Evolutionary conservation across 2,329 filamentous ascomycete species (phyloP).

Genomic region (Sarocladium kiliense): DNA sequence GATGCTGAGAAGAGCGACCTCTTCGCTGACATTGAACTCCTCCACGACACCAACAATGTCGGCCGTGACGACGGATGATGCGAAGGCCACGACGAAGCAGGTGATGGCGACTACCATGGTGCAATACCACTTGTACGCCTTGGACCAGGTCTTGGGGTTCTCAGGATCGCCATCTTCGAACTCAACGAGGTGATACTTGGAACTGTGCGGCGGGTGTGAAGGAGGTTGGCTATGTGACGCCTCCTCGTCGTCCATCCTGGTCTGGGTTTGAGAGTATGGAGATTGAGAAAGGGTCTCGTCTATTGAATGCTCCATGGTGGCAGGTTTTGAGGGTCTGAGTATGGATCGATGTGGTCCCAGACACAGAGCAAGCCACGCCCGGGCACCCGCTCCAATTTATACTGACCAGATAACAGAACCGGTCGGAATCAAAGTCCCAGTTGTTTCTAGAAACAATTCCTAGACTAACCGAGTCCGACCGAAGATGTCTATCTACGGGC

Average conservation of each 20-base stretch:
- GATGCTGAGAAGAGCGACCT: conserved; percentile 68
- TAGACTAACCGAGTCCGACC: too few relatives aligned
- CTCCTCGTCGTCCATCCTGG: neutral
- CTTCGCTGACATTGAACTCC: conserved; percentile 63
- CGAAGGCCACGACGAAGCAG: conserved; percentile 69
- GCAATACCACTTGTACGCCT: conserved; percentile 72
- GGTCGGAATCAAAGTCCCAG: too few relatives aligned
- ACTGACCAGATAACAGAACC: too few relatives aligned
- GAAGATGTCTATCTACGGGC: neutral
- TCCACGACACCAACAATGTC: conserved; percentile 60
- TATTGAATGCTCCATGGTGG: neutral
- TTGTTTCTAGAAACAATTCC: too few relatives aligned
- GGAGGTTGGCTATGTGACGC: neutral
- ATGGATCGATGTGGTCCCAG: too few relatives aligned
- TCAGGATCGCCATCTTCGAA: conserved; percentile 68
- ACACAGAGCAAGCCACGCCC: too few relatives aligned
- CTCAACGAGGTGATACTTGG: conserved; percentile 47
- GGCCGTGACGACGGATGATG: conserved; percentile 72
- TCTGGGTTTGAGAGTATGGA: neutral
- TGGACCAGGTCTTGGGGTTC: conserved; percentile 84
- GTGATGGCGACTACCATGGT: conserved; percentile 79
- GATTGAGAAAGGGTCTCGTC: neutral
- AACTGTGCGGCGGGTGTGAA: neutral
- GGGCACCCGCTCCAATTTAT: neutral
- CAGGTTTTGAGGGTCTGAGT: too few relatives aligned